A percentile compares a stretch with the other conserved stretches of the same genome.
Conservation (phyloP, 805 yeast genomes). For the Saccharomycopsis babjevae region DNA sequence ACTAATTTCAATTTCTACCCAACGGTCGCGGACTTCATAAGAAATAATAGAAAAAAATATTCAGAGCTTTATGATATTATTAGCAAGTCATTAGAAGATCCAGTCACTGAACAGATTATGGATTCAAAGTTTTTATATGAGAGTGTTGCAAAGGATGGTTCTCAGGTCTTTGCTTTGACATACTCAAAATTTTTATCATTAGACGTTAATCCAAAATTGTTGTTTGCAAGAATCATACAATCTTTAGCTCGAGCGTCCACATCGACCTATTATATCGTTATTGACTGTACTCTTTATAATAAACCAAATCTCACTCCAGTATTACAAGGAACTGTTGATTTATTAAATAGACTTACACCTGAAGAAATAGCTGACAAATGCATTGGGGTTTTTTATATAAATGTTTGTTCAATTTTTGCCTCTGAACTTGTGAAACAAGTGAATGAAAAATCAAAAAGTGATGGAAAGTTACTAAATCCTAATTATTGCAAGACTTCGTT, state of each 20-base stretch:
- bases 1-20: conserved; percentile 47
- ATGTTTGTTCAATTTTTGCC: conserved; percentile 13
- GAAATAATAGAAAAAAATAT: conserved; percentile 38
- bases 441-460: not conserved
- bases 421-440: not conserved
- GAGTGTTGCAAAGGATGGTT: conserved; percentile 61
- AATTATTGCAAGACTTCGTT: conserved; percentile 21
- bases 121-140: conserved; percentile 45
- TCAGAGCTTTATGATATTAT: conserved; percentile 60
- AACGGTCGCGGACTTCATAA: conserved; percentile 45
- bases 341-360: conserved; percentile 40
- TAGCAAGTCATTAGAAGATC: conserved; percentile 50
- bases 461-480: conserved; percentile 19
- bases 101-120: conserved; percentile 28
- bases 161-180: conserved; percentile 53
- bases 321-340: conserved; percentile 24
- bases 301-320: conserved; percentile 22
- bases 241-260: conserved; percentile 10
- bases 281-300: conserved; percentile 60
- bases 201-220: conserved; percentile 56
- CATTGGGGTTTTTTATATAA: conserved; percentile 35
- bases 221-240: conserved; percentile 37
- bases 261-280: conserved; percentile 44
- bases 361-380: conserved; percentile 43
- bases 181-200: conserved; percentile 43